Evolutionary conservation across 495 filamentous ascomycete genomes (phyloP), one percentile per base, ranked within the genome.

Genomic region (Tuber aestivum): DNA sequence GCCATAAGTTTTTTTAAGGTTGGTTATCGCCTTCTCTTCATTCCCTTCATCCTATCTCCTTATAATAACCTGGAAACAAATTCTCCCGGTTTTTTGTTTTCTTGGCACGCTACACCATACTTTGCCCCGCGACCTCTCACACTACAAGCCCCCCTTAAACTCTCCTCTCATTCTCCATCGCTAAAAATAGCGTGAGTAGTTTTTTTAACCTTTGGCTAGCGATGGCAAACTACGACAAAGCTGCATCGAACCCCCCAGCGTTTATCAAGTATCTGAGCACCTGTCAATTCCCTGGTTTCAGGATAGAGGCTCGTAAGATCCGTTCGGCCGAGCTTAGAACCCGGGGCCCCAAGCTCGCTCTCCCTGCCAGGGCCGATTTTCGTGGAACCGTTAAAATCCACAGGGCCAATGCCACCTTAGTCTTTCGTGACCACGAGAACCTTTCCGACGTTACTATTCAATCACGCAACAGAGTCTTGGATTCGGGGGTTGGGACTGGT

Each of bases 361-460:
- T 78, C 44, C 77, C 77, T 6, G 14, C 35, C 0, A 70, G 23
- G 3, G 77, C 65, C 2, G 73, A 70, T 1, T 78, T 77, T 72
- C 61, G 75, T 4, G 76, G 76, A 40, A 78, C 77, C 0, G 73
- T 78, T 41, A 78, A 78, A 41, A 71, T 78, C 20, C 77, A 78
- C 42, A 75, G 77, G 5, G 65, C 77, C 21, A 78, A 78, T 12
- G 70, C 45, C 32, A 74, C 77, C 10, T 5, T 78, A 3, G 65
- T 78, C 35, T 78, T 77, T 40, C 75, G 77, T 21, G 23, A 73
- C 23, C 23, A 44, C 16, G 14, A 65, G 42, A 74, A 72, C n/a
- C 70, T 21, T 16, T 45, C 41, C 38, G 32, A 37, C 35, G 71
- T 44, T 23, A 71, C 71, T 4, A 68, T 70, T 44, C 77, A 78